Evolutionary conservation across 108 stramenopile genomes (phyloP), one percentile per base, ranked within the genome.

Genomic region (Skeletonema costatum): DNA sequence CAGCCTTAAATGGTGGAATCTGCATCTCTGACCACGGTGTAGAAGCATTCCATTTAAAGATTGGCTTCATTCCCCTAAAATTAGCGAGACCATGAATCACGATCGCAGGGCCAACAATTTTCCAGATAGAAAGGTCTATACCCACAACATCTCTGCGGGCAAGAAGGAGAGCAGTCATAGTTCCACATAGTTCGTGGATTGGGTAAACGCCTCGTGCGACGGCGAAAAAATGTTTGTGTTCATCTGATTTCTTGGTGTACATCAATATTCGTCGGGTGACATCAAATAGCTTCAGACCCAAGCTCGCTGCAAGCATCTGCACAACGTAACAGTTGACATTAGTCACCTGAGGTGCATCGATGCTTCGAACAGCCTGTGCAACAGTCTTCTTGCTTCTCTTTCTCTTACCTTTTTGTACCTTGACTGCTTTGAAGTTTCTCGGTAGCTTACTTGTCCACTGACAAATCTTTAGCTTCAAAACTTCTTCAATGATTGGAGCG

Each of bases 1-100:
- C 81, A 29, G 60, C 38, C 66, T 73, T 85, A 66, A 90, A 77
- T 33, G 88, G 91, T 29, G 88, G 87, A n/a, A 94, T 62, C 75
- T 96, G 96, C 94, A 96, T 96, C 67, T 98, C 97, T 13, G 92
- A 87, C 97, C 97, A 98, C 8, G 96, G 97, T 2, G 91, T 94
- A 8, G 92, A 75, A 7, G 96, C 92, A 68, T 92, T 93, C 96
- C 96, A 97, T 81, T 96, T 97, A 84, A 96, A 97, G 6, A 98
- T 69, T 8, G 97, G 97, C 77, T 96, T 97, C 92, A 90, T 95
- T 25, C 94, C 97, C 63, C 96, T 81, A 65, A 98, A 95, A 73
- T 95, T 96, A 13, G 96, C 96, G 89, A 94, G 94, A 8, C 92
- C 92, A 77, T 98, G 95, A 60, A 98, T 88, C 3, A 93, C 60